A percentile compares a stretch with the other conserved stretches of the same genome.
phyloP scores from a whole-genome alignment of 805 yeast species.

The Suhomyces sp. region DNA sequence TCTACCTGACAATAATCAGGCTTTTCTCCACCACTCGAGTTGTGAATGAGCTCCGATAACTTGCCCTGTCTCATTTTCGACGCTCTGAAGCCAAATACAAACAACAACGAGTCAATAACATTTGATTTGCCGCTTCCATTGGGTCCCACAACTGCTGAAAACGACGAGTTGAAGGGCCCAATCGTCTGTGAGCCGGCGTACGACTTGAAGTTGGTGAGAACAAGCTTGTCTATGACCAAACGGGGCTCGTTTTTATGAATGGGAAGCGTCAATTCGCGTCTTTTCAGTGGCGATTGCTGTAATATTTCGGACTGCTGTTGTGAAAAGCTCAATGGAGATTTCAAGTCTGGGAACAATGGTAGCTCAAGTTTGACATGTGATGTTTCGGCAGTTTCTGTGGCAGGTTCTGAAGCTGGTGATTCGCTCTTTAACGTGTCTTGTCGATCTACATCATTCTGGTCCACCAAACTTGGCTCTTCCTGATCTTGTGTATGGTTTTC shows the following conservation, averaged over 20 bases:
- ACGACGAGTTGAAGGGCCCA: conserved; percentile 92
- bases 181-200: conserved; percentile 91
- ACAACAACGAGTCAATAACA: conserved; percentile 92
- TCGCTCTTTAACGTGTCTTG: conserved; percentile 1
- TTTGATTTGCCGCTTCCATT: conserved; percentile 98
- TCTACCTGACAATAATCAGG: conserved; percentile 84
- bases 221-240: conserved; percentile 70
- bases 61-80: conserved; percentile 95
- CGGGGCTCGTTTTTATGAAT: conserved; percentile 43
- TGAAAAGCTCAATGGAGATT: conserved; percentile 22
- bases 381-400: background rate
- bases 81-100: conserved; percentile 96
- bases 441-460: background rate
- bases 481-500: background rate
- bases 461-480: background rate
- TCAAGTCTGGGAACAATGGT: background rate
- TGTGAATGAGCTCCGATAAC: conserved; percentile 88
- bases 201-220: conserved; percentile 84
- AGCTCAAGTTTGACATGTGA: background rate
- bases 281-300: conserved; percentile 29
- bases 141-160: conserved; percentile 97
- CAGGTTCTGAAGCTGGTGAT: conserved; percentile 4
- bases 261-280: conserved; percentile 19
- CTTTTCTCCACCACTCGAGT: conserved; percentile 62
- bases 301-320: conserved; percentile 26